Percentiles rank a stretch among this genome's conserved stretches.
These are phyloP conservation scores for Aegilops sharonensis DNA, from an alignment of 176 grass and related monocot species.

Conservation along the genomic window DNA sequence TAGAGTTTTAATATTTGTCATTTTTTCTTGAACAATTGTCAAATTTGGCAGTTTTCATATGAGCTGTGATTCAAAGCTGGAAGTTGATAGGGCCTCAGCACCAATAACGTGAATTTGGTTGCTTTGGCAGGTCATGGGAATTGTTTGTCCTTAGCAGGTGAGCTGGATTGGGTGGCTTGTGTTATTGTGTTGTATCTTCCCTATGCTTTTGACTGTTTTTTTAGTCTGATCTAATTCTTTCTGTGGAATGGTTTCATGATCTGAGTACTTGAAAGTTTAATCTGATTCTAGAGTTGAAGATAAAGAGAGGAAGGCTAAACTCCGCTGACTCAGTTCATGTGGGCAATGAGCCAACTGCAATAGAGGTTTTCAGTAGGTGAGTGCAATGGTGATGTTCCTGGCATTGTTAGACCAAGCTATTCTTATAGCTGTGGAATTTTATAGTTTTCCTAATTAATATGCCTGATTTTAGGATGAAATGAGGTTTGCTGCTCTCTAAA, in stretches of 20 bases:
- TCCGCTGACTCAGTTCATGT: conserved; percentile 8
- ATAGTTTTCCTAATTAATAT: background rate
- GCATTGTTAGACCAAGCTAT: background rate
- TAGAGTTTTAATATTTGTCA: conserved; percentile 15
- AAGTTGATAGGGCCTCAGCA: conserved; percentile 18
- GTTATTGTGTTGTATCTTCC: background rate
- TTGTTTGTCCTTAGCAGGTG: conserved; percentile 34
- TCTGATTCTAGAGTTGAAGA: conserved; percentile 52
- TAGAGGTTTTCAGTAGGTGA: conserved; percentile 27
- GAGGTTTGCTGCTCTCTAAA: background rate
- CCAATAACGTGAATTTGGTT: conserved; percentile 29
- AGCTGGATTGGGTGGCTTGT: conserved; percentile 22
- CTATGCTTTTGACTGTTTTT: conserved; percentile 14
- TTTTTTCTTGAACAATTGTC: background rate
- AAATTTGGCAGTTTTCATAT: background rate
- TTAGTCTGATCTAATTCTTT: conserved; percentile 33
- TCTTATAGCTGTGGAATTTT: background rate
- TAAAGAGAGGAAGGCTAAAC: conserved; percentile 25
- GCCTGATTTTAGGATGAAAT: conserved; percentile 18
- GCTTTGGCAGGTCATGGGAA: conserved; percentile 11
- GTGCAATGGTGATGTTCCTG: background rate
- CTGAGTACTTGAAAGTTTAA: conserved; percentile 51
- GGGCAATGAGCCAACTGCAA: conserved; percentile 17
- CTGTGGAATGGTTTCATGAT: conserved; percentile 43
- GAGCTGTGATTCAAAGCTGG: background rate